These are phyloP conservation scores for Remersonia thermophila DNA, from an alignment of 2,329 filamentous ascomycete species.

Conservation along the genomic window DNA sequence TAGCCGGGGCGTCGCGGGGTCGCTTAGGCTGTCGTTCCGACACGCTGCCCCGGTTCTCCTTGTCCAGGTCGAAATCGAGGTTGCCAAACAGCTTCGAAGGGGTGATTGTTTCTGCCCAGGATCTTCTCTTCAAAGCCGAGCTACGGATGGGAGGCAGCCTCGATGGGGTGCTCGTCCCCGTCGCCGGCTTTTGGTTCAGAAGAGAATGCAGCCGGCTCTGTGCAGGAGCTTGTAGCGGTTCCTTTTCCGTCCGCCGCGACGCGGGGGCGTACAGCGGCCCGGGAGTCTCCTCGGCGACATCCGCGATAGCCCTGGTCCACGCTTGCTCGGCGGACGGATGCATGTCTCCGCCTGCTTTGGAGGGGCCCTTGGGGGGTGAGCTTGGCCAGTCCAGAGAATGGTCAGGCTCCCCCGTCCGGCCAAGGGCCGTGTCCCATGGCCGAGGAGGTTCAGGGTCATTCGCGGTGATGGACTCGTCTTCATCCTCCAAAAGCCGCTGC, in stretches of 20 bases:
- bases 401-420: no score
- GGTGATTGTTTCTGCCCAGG: not conserved
- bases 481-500: no score
- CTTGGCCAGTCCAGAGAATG: no score
- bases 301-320: conserved; percentile 8
- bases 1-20: conserved; percentile 1
- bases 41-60: not conserved
- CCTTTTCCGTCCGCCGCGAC: not conserved
- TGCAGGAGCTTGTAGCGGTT: not conserved
- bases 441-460: no score
- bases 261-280: conserved; percentile 2
- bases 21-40: not conserved
- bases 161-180: not conserved
- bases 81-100: not conserved
- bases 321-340: no score
- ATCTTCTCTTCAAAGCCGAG: no score
- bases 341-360: no score
- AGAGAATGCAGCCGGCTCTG: conserved; percentile 8
- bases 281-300: conserved; percentile 11
- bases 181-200: conserved; percentile 5
- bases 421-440: no score
- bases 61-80: not conserved
- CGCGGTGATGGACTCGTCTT: no score
- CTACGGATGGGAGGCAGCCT: no score
- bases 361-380: no score